These are phyloP conservation scores for Linaria vulgaris DNA, from an alignment of 257 asterid genomes.

Conservation along the genomic window DNA sequence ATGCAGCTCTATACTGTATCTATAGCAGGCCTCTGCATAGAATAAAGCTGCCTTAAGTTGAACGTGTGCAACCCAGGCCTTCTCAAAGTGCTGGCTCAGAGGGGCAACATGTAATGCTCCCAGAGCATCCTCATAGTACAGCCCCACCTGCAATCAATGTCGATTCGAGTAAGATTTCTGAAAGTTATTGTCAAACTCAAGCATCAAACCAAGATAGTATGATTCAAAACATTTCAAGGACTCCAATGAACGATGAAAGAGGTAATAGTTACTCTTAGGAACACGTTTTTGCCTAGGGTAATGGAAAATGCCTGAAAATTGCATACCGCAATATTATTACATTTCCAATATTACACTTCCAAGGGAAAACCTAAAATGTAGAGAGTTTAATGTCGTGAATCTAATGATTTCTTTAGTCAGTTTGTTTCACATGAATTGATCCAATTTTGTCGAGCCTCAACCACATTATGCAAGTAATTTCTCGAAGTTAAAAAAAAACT, in stretches of 20 bases:
- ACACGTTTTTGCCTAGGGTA: neutral
- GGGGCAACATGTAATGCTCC: constrained; percentile 72
- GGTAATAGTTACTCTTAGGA: neutral
- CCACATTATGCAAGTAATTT: neutral
- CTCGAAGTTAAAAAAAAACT: neutral
- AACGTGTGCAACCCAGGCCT: constrained; percentile 85
- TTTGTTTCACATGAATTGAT: constrained; percentile 16
- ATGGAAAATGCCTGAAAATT: neutral
- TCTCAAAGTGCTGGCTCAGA: constrained; percentile 88
- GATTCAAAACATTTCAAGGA: neutral
- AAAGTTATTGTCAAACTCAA: constrained; percentile 20
- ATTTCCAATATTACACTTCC: neutral
- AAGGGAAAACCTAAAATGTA: neutral
- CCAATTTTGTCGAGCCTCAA: neutral
- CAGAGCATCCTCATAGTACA: constrained; percentile 89
- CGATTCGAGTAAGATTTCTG: constrained; percentile 10
- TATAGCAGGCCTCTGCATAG: constrained; percentile 93
- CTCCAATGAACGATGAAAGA: constrained; percentile 2
- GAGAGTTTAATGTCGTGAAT: neutral
- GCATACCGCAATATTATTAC: neutral
- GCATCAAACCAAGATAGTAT: constrained; percentile 9
- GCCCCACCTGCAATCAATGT: constrained; percentile 60
- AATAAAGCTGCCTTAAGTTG: constrained; percentile 92
- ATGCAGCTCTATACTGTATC: constrained; percentile 86
- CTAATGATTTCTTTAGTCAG: neutral